Evolutionary conservation across 163 green algal genomes (phyloP).

Genomic region (Botryococcus braunii): DNA sequence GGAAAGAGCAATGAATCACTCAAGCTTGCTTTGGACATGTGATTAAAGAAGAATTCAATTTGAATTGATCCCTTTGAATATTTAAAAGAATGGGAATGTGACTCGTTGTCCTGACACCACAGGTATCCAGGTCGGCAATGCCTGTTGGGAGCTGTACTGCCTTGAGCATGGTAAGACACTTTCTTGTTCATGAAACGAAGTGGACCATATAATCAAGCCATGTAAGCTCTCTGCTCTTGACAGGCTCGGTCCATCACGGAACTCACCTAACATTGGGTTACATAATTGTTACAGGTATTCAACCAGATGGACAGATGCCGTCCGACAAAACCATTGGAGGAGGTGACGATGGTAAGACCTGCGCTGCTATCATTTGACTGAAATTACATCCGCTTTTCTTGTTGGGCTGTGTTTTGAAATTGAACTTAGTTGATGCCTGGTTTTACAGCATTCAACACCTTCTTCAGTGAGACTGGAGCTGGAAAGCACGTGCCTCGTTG

Average conservation of each 20-base stretch:
- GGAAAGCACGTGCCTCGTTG: constrained; percentile 97
- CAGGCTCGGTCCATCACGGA: background rate
- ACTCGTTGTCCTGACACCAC: background rate
- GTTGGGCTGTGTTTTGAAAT: too few species aligned
- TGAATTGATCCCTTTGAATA: background rate
- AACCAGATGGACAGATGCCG: constrained; percentile 90
- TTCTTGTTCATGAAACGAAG: background rate
- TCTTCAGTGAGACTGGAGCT: constrained; percentile 97
- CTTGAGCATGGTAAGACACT: constrained; percentile 17
- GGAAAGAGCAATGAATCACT: background rate
- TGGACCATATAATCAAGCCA: background rate
- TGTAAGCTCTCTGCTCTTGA: background rate
- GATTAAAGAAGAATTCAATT: background rate
- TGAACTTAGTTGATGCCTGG: too few species aligned
- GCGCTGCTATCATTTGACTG: background rate
- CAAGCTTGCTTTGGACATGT: background rate
- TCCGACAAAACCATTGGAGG: constrained; percentile 90
- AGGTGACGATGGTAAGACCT: constrained; percentile 25
- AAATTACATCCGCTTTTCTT: background rate
- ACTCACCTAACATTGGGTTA: background rate
- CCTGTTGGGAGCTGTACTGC: constrained; percentile 99
- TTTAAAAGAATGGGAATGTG: background rate
- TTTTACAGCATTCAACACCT: constrained; percentile 99
- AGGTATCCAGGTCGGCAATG: constrained; percentile 88
- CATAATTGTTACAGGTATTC: constrained; percentile 47